phyloP scores from a whole-genome alignment of 1,284 basidiomycete species.

The Meripilus lineatus region DNA sequence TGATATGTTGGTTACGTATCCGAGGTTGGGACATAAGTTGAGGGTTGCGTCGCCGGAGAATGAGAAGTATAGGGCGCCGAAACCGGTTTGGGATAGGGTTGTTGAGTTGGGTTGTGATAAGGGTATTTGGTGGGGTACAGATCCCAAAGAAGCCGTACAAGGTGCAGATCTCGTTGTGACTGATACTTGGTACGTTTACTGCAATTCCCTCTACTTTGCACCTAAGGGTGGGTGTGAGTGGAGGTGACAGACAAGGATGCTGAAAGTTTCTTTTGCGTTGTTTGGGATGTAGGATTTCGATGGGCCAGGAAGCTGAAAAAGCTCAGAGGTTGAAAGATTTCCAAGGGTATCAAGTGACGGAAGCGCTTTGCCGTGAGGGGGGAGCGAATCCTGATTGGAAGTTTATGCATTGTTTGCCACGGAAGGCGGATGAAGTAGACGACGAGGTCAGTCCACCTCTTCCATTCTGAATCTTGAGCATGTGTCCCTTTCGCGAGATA shows the following conservation, averaged over 20 bases:
- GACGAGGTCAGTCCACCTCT: conserved; percentile 89
- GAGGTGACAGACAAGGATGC: not conserved
- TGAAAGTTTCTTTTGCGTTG: not conserved
- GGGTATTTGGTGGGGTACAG: conserved; percentile 69
- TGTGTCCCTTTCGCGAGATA: too few species aligned
- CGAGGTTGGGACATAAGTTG: conserved; percentile 85
- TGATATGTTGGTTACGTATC: conserved; percentile 95
- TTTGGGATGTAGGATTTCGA: conserved; percentile 75
- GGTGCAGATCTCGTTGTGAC: conserved; percentile 94
- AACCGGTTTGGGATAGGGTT: conserved; percentile 77
- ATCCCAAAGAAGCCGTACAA: conserved; percentile 83
- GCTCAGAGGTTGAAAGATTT: conserved; percentile 87
- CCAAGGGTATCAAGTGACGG: conserved; percentile 92
- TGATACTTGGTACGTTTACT: conserved; percentile 77
- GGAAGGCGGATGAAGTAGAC: conserved; percentile 91
- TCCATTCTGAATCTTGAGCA: too few species aligned
- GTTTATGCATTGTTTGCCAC: conserved; percentile 94
- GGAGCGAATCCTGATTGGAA: conserved; percentile 89
- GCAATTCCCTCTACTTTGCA: not conserved
- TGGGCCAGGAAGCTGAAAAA: conserved; percentile 97
- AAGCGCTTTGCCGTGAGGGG: conserved; percentile 71
- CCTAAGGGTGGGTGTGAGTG: not conserved
- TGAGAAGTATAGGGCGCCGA: conserved; percentile 69
- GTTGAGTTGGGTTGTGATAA: conserved; percentile 65
- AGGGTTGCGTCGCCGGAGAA: conserved; percentile 76